Conservation (phyloP, 371 early-diverging fungal genomes). For the Mortierella sp. region DNA sequence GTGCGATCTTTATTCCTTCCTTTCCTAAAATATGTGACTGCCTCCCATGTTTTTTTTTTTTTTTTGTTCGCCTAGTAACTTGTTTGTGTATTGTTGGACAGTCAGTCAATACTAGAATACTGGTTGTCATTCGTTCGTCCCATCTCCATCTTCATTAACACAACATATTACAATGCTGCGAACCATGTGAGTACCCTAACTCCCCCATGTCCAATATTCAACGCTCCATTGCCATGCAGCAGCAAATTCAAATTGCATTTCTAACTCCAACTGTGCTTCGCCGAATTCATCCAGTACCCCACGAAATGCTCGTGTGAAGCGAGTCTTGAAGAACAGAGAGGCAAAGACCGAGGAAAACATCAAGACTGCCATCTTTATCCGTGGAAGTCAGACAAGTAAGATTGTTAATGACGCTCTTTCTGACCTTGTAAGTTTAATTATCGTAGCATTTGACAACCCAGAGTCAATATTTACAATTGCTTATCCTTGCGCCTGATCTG, state of each 20-base stretch:
- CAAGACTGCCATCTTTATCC: conserved; percentile 90
- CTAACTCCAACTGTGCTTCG: neutral
- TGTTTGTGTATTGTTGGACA: neutral
- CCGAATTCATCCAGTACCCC: conserved; percentile 68
- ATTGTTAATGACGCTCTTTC: conserved; percentile 85
- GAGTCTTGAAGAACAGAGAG: conserved; percentile 89
- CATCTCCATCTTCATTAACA: conserved; percentile 6
- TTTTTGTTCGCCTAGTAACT: conserved; percentile 16
- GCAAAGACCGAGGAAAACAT: conserved; percentile 92
- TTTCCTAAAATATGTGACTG: too few relatives aligned
- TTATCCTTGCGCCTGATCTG: neutral
- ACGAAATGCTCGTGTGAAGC: conserved; percentile 87
- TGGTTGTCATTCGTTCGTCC: neutral
- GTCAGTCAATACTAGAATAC: neutral
- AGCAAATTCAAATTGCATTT: neutral
- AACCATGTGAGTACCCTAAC: conserved; percentile 44
- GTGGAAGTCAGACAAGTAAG: conserved; percentile 90
- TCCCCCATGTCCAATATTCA: neutral
- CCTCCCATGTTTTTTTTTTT: conserved; percentile 15
- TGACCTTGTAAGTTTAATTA: conserved; percentile 79
- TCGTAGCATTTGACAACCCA: neutral
- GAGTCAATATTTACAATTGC: too few relatives aligned
- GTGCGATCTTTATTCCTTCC: too few relatives aligned
- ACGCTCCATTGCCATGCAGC: neutral
- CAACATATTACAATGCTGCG: conserved; percentile 35